Percentiles rank a stretch among this genome's conserved stretches.
These are phyloP conservation scores for Funneliformis caledonium DNA, from an alignment of 371 early-diverging fungal genomes.

Conservation along the genomic window DNA sequence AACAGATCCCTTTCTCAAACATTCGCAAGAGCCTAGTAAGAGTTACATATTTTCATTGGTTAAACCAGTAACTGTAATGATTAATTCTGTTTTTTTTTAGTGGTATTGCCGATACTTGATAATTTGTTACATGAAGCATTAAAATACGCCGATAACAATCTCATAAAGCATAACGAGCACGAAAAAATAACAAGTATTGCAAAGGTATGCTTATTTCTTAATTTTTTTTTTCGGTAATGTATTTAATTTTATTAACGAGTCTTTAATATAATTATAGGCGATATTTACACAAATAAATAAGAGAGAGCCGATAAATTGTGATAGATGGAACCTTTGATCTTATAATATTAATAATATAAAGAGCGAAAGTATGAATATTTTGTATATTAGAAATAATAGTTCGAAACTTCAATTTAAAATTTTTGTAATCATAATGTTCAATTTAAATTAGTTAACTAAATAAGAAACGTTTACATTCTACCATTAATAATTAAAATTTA, in stretches of 20 bases:
- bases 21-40: not conserved
- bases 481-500: slow-evolving; percentile 40
- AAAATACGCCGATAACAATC: not conserved
- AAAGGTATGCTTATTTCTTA: not conserved
- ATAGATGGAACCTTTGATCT: not conserved
- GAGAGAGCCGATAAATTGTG: slow-evolving; percentile 19
- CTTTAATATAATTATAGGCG: not conserved
- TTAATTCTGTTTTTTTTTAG: not conserved
- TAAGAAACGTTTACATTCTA: not conserved
- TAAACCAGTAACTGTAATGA: not conserved
- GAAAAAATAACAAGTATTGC: slow-evolving; percentile 3
- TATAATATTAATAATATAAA: not conserved
- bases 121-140: slow-evolving; percentile 4
- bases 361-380: not conserved
- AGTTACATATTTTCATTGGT: not conserved
- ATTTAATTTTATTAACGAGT: not conserved
- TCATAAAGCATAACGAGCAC: not conserved
- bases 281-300: slow-evolving; percentile 3
- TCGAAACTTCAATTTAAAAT: not conserved
- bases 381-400: not conserved
- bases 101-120: slow-evolving; percentile 15
- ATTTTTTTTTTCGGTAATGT: not conserved
- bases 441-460: not conserved
- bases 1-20: slow-evolving; percentile 57
- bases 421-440: not conserved